Conservation (phyloP, 2,329 filamentous ascomycete species). For the Arthrobotrys entomopaga region DNA sequence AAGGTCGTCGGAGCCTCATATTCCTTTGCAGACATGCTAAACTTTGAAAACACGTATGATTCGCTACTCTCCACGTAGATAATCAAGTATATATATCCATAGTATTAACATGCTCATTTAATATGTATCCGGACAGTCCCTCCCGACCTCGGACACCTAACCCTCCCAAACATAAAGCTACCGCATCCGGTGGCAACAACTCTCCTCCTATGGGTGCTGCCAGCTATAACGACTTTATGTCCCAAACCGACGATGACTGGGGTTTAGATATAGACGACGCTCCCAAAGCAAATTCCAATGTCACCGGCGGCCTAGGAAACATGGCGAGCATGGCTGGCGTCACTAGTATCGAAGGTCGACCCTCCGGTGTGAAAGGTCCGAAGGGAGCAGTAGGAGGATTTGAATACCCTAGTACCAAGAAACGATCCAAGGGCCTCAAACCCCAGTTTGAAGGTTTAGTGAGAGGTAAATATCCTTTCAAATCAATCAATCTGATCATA, state of each 20-base stretch:
- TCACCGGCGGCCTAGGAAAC: conserved; percentile 46
- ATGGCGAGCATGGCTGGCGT: conserved; percentile 54
- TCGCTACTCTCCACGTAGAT: background rate
- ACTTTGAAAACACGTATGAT: conserved; percentile 79
- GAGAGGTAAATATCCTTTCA: conserved; percentile 66
- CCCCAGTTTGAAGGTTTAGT: conserved; percentile 98
- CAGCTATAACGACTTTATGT: conserved; percentile 82
- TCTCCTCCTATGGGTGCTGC: conserved; percentile 67
- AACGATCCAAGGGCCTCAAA: conserved; percentile 83
- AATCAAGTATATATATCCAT: background rate
- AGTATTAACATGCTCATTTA: conserved; percentile 22
- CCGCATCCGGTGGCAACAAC: conserved; percentile 61
- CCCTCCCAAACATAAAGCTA: conserved; percentile 67
- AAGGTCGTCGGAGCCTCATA: conserved; percentile 90
- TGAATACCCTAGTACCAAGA: conserved; percentile 57
- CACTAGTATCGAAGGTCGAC: conserved; percentile 51
- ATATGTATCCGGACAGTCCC: conserved; percentile 8
- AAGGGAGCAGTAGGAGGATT: conserved; percentile 44
- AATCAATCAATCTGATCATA: background rate
- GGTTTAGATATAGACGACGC: conserved; percentile 75
- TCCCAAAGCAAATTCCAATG: conserved; percentile 24
- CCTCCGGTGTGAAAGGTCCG: conserved; percentile 34
- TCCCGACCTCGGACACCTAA: conserved; percentile 63
- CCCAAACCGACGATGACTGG: conserved; percentile 85
- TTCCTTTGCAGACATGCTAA: conserved; percentile 93